These are phyloP conservation scores for Leccinum obscurum DNA, from an alignment of 768 basidiomycete species.

Conservation along the genomic window DNA sequence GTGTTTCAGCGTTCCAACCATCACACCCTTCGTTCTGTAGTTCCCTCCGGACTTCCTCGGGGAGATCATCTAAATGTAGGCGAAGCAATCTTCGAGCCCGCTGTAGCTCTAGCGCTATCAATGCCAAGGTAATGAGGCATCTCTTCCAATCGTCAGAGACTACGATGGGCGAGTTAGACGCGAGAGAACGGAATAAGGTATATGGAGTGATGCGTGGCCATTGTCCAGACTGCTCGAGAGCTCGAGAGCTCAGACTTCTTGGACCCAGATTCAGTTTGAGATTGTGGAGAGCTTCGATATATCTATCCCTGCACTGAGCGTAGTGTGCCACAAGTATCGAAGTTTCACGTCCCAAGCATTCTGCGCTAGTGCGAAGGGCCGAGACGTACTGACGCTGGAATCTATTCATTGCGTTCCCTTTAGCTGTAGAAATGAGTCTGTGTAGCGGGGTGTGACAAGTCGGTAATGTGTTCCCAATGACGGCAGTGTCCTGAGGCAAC, in stretches of 20 bases:
- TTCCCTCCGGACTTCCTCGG: slow-evolving; percentile 34
- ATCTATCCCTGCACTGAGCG: slow-evolving; percentile 5
- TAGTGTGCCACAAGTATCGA: slow-evolving; percentile 14
- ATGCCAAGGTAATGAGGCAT: slow-evolving; percentile 30
- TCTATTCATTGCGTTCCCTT: slow-evolving; percentile 7
- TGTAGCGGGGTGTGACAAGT: not conserved
- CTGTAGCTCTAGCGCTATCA: slow-evolving; percentile 34
- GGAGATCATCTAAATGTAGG: slow-evolving; percentile 19
- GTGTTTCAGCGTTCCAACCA: slow-evolving; percentile 16
- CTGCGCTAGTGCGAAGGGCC: slow-evolving; percentile 8
- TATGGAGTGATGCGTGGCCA: slow-evolving; percentile 40
- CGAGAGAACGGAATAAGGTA: slow-evolving; percentile 35
- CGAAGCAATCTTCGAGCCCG: slow-evolving; percentile 35
- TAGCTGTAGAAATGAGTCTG: slow-evolving; percentile 5
- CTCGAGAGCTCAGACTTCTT: slow-evolving; percentile 3
- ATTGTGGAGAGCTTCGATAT: not conserved
- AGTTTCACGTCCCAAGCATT: slow-evolving; percentile 8
- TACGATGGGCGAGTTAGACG: slow-evolving; percentile 19
- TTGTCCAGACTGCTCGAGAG: slow-evolving; percentile 23
- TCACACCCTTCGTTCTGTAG: slow-evolving; percentile 23
- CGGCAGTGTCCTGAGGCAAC: not conserved
- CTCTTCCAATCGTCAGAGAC: slow-evolving; percentile 30
- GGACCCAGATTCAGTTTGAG: slow-evolving; percentile 17
- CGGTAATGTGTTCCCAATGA: not conserved
- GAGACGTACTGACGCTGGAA: slow-evolving; percentile 17